Percentiles rank a stretch among this genome's conserved stretches.
These are phyloP conservation scores for Verticillium nonalfalfae DNA, from an alignment of 2,329 filamentous ascomycete genomes.

Conservation along the genomic window DNA sequence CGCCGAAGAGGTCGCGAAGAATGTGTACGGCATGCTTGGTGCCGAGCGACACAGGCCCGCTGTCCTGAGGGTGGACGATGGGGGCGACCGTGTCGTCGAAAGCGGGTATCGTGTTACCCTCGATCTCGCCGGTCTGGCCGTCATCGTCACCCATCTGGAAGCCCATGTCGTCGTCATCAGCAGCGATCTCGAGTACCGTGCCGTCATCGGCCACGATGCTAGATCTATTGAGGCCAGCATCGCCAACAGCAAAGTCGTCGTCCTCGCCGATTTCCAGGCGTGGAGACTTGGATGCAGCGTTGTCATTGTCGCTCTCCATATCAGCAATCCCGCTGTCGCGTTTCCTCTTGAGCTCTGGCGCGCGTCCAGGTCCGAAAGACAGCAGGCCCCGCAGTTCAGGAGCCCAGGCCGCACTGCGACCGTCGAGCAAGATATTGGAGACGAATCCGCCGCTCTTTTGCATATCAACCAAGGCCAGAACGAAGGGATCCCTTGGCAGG, in stretches of 20 bases:
- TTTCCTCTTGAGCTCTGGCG: constrained; percentile 84
- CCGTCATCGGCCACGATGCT: constrained; percentile 48
- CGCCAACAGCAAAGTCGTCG: constrained; percentile 45
- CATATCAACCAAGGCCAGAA: constrained; percentile 84
- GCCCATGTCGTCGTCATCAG: constrained; percentile 43
- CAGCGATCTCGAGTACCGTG: constrained; percentile 60
- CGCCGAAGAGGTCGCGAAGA: constrained; percentile 79
- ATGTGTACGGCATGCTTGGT: constrained; percentile 96
- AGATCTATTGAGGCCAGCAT: constrained; percentile 45
- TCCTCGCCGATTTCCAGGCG: constrained; percentile 64
- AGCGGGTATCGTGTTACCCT: constrained; percentile 45
- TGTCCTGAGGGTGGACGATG: constrained; percentile 73
- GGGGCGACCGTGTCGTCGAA: constrained; percentile 77
- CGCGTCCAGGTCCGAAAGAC: constrained; percentile 74
- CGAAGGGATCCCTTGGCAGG: constrained; percentile 77
- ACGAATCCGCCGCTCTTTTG: constrained; percentile 90
- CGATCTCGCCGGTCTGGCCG: constrained; percentile 27
- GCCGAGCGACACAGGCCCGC: constrained; percentile 78
- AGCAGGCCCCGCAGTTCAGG: constrained; percentile 89
- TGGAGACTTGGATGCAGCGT: constrained; percentile 55
- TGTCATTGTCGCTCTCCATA: constrained; percentile 60
- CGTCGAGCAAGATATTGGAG: constrained; percentile 76
- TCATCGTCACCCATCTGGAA: constrained; percentile 39
- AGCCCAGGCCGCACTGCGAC: constrained; percentile 74
- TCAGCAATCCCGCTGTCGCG: constrained; percentile 82